Evolutionary conservation across 371 early-diverging fungal species (phyloP), one percentile per base, ranked within the genome.

Genomic region (Mucor mucedo): DNA sequence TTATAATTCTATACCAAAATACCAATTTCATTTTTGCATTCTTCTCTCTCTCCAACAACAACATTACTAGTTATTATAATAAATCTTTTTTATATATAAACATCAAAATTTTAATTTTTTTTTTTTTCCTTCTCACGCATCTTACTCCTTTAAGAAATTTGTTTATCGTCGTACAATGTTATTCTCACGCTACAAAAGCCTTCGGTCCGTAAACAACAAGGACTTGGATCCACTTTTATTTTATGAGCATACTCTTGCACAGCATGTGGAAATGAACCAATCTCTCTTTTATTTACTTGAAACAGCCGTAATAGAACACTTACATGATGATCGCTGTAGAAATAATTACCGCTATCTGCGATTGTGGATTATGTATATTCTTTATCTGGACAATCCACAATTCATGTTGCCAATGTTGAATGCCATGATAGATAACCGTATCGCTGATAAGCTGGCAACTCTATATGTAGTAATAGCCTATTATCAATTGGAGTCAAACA

Each of bases 381-480:
- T 70, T 5, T 64, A 67, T 53, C 57, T 72, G 28, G 21, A 21
- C 21, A 38, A 45, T 6, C 1, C 50, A n/a, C 10, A 28, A 29
- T 42, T 52, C n/a, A 45, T 58, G 33, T 58, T 62, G 14, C 66
- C 63, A 62, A 63, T 71, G 2, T 69, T 71, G 42, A 55, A 52
- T 27, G 59, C 60, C 11, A 49, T 80, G 58, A 56, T 59, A 54
- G 55, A 63, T 10, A 60, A 65, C n/a, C 40, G 47, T 7, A 80
- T 80, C 35, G 76, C 76, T 16, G 67, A 65, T 45, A 62, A 66
- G 28, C 48, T 73, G 10, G 62, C 72, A 27, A 55, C 52, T 7
- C 50, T 75, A 40, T 80, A 80, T 50, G 63, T 73, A 52, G 55
- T 69, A 4, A 55, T 66, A 2, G 75, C 80, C 4, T 57, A 65